Percentiles rank a stretch among this genome's conserved stretches.
Conservation (phyloP, 768 basidiomycete genomes). For the Tephrocybe sp. region DNA sequence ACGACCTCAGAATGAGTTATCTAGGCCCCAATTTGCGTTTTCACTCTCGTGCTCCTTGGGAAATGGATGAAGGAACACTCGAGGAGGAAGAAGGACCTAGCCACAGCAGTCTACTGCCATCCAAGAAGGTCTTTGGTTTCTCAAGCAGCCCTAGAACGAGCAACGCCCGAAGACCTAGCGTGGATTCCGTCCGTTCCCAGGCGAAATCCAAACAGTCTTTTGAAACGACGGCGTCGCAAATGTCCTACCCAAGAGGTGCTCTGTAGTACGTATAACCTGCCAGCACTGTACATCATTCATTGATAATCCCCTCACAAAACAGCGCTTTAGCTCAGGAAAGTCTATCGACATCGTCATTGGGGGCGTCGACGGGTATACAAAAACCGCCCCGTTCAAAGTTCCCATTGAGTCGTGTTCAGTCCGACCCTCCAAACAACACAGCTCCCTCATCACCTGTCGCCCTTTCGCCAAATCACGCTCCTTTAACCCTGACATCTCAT, state of each 20-base stretch:
- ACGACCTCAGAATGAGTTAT: conserved; percentile 60
- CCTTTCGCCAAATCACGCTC: conserved; percentile 24
- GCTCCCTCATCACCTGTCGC: conserved; percentile 30
- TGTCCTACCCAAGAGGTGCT: conserved; percentile 51
- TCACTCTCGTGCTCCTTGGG: conserved; percentile 84
- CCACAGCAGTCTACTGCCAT: conserved; percentile 29
- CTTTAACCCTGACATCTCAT: conserved; percentile 10
- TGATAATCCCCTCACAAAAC: conserved; percentile 4
- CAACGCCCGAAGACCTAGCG: conserved; percentile 53
- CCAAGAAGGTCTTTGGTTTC: conserved; percentile 44
- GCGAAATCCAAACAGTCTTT: conserved; percentile 55
- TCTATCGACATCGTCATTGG: conserved; percentile 55
- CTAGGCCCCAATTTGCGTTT: conserved; percentile 85
- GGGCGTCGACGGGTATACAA: conserved; percentile 29
- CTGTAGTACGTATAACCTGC: conserved; percentile 53
- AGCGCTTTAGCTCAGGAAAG: conserved; percentile 65
- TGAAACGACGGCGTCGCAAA: conserved; percentile 53
- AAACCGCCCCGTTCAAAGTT: conserved; percentile 43
- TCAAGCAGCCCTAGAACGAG: conserved; percentile 46
- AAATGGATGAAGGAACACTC: conserved; percentile 51
- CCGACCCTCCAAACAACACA: conserved; percentile 30
- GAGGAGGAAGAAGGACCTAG: conserved; percentile 50
- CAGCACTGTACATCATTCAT: conserved; percentile 4
- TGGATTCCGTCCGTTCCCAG: conserved; percentile 59
- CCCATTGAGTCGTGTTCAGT: conserved; percentile 38